Conservation (phyloP, 208 protist genomes). For the Herpetomonas tarakana region DNA sequence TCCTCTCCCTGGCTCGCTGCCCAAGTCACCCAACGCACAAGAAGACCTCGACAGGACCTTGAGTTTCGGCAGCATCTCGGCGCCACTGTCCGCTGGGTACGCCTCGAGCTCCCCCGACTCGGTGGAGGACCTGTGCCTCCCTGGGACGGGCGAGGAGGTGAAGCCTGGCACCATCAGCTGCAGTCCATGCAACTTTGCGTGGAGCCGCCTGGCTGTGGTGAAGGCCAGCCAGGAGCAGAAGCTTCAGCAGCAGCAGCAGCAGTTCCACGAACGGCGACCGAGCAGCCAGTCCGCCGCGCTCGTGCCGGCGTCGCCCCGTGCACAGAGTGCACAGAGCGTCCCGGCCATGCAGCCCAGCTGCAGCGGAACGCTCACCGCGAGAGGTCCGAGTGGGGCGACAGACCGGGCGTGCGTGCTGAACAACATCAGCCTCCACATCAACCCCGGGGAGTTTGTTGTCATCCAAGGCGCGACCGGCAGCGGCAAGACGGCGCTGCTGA, state of each 20-base stretch:
- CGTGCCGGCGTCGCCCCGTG: too few relatives aligned
- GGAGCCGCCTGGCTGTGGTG: neutral
- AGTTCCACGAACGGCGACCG: too few relatives aligned
- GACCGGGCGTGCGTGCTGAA: conserved; percentile 38
- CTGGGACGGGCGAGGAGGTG: neutral
- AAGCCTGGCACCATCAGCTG: neutral
- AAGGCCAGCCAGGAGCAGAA: neutral
- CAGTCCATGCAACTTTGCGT: neutral
- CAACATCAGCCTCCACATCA: conserved; percentile 47
- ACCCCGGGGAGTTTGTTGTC: conserved; percentile 68
- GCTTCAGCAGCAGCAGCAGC: neutral
- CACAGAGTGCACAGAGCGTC: too few relatives aligned
- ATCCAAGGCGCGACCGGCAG: conserved; percentile 75
- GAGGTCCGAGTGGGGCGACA: neutral
- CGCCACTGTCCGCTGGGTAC: neutral
- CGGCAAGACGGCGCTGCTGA: conserved; percentile 82
- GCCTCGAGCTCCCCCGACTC: neutral
- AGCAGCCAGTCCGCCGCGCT: too few relatives aligned
- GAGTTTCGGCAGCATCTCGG: neutral
- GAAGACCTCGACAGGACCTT: neutral
- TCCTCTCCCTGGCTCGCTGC: too few relatives aligned
- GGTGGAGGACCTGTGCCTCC: neutral
- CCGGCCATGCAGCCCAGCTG: too few relatives aligned
- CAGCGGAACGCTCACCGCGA: neutral
- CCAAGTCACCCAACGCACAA: too few relatives aligned